Evolutionary conservation across 768 basidiomycete species (phyloP).

Genomic region (Terana coerulea): DNA sequence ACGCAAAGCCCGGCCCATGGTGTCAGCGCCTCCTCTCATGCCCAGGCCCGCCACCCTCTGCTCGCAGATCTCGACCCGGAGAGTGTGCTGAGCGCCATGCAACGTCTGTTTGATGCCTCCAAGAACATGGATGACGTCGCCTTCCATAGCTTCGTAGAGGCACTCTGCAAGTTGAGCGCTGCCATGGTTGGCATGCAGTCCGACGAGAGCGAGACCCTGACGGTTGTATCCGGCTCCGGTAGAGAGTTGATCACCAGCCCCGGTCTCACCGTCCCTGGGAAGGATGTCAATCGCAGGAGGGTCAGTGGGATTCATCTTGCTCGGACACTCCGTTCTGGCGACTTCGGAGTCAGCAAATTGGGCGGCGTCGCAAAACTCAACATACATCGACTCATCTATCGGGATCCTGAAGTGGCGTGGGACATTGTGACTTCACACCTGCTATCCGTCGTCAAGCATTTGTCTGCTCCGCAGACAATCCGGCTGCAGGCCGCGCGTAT

Average conservation of each 20-base stretch:
- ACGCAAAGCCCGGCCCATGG: background rate
- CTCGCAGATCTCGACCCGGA: constrained; percentile 74
- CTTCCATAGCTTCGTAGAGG: constrained; percentile 71
- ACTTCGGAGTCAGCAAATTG: constrained; percentile 90
- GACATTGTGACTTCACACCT: constrained; percentile 76
- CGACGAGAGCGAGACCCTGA: constrained; percentile 26
- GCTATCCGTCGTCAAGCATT: constrained; percentile 67
- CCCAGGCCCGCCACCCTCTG: constrained; percentile 49
- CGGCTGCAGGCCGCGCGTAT: constrained; percentile 87
- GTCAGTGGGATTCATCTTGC: constrained; percentile 89
- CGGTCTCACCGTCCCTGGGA: constrained; percentile 35
- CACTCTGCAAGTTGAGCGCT: constrained; percentile 80
- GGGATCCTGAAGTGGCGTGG: constrained; percentile 85
- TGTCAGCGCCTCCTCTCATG: constrained; percentile 14
- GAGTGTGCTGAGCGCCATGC: constrained; percentile 67
- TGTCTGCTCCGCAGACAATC: constrained; percentile 67
- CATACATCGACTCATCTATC: constrained; percentile 81
- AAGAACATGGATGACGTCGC: constrained; percentile 80
- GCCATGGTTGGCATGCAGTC: constrained; percentile 94
- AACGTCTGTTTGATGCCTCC: constrained; percentile 82
- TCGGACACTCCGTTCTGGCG: constrained; percentile 79
- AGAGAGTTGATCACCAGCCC: constrained; percentile 34
- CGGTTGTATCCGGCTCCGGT: constrained; percentile 34
- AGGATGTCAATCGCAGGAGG: constrained; percentile 55
- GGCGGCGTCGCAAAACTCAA: constrained; percentile 79